phyloP scores from a whole-genome alignment of 306 rosid species.

The Fragaria vesca region DNA sequence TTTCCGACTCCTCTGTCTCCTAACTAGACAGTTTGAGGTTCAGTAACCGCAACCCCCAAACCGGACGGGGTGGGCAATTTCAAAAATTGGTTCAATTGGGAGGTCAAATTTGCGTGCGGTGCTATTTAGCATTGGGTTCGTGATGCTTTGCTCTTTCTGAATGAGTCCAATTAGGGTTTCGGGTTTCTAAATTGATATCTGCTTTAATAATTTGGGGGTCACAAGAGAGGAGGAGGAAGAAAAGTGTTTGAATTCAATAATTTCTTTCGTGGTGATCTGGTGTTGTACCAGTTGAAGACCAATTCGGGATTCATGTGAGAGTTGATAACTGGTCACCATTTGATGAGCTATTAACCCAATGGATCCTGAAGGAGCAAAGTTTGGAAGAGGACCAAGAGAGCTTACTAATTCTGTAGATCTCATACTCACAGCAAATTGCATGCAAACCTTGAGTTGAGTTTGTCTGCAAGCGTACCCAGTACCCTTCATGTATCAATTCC shows the following conservation, averaged over 20 bases:
- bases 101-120: too few species aligned
- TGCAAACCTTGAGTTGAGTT: slow-evolving; percentile 64
- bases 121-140: too few species aligned
- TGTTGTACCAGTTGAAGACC: not conserved
- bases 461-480: slow-evolving; percentile 80
- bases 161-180: too few species aligned
- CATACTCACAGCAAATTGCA: slow-evolving; percentile 72
- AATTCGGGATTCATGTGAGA: slow-evolving; percentile 30
- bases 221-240: not conserved
- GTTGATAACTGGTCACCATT: not conserved
- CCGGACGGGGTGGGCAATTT: too few species aligned
- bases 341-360: slow-evolving; percentile 12
- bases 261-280: slow-evolving; percentile 27
- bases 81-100: too few species aligned
- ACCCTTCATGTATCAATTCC: slow-evolving; percentile 64
- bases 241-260: slow-evolving; percentile 14
- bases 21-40: too few species aligned
- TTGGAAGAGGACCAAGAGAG: slow-evolving; percentile 96
- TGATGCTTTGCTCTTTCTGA: too few species aligned
- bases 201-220: too few species aligned
- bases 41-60: too few species aligned
- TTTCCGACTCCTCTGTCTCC: too few species aligned
- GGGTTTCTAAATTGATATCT: too few species aligned
- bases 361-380: slow-evolving; percentile 74
- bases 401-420: slow-evolving; percentile 90